phyloP scores from a whole-genome alignment of 2,329 filamentous ascomycete genomes.

The Zasmidium citrigriseum region DNA sequence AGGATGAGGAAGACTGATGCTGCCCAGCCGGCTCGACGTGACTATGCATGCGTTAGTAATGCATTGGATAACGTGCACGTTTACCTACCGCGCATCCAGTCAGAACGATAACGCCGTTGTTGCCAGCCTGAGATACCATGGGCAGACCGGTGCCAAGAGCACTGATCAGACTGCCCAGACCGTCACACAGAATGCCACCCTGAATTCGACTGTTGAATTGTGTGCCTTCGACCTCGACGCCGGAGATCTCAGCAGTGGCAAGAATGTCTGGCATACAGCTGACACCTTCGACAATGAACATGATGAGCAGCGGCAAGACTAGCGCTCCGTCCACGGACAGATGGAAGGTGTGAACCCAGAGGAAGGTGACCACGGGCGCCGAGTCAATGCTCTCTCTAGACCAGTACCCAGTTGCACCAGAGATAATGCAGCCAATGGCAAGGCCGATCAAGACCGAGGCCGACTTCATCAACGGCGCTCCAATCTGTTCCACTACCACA shows the following conservation, averaged over 20 bases:
- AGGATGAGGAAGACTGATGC: constrained; percentile 9
- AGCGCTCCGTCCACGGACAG: constrained; percentile 12
- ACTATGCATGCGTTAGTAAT: background rate
- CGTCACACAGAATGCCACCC: constrained; percentile 14
- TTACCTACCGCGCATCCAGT: constrained; percentile 9
- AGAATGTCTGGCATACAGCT: constrained; percentile 14
- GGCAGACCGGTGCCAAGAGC: constrained; percentile 11
- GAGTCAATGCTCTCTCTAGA: constrained; percentile 3
- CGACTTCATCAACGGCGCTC: constrained; percentile 8
- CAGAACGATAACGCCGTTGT: constrained; percentile 15
- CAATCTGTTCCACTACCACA: constrained; percentile 8
- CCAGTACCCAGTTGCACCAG: constrained; percentile 13
- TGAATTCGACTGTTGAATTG: constrained; percentile 12
- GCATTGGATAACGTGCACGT: no score
- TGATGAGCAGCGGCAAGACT: constrained; percentile 10
- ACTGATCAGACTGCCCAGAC: constrained; percentile 9
- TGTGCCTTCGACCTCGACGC: constrained; percentile 12
- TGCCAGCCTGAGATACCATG: constrained; percentile 13
- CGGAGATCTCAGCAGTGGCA: constrained; percentile 12
- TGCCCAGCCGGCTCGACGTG: constrained; percentile 9
- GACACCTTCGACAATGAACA: constrained; percentile 12
- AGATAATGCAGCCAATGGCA: constrained; percentile 9
- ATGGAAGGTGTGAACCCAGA: constrained; percentile 11
- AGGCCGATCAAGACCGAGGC: constrained; percentile 12
- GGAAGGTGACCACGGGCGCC: constrained; percentile 10